Base-by-base conservation (phyloP, 352 stramenopile genomes). In the Phytophthora capsici region DNA sequence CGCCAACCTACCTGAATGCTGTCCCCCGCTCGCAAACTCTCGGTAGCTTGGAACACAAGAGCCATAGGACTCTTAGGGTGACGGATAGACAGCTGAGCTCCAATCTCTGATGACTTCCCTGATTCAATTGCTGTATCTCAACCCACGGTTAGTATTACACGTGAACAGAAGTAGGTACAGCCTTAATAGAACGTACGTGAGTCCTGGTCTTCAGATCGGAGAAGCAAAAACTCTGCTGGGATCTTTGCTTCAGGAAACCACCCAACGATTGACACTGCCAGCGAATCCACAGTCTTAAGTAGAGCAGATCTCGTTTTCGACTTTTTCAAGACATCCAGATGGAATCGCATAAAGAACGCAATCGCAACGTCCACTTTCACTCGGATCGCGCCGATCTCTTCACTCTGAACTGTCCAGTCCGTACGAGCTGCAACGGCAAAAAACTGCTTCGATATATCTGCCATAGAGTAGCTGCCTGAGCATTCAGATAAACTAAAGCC, bases 201-300 rank as follows among this genome's bases (percentile, higher is more conserved):
- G 47, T 91, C 82, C 17, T 69, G 34, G 51, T 96, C 88, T 57
- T 96, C 88, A 1, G 73, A 84, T 47, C 88, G 86, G 40, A 93
- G 61, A 28, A 96, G 59, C 37, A 94, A 51, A 20, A 81, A 91
- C 65, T 96, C 88, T 1, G 58, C 63, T 3, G 88, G 71, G 16
- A 84, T 75, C 45, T 89, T 92, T 0, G 82, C 66, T 6, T 57
- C 68, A 10, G 83, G 79, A 53, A 86, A 88, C 80, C 79, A 90
- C 9, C 75, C 25, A 12, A 94, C 49, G 17, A 94, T 58, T 6
- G 71, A 79, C 3, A 63, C 10, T 1, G 77, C 75, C 4, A 94
- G 48, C 1, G 43, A 49, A 56, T 96, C 88, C 22, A 94, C 34
- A 13, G 60, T 71, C 30, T 75, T 69, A 7, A 91, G 48, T 28